These are phyloP conservation scores for Penicillium corylophilum DNA, from an alignment of 2,329 filamentous ascomycete genomes.

Conservation along the genomic window DNA sequence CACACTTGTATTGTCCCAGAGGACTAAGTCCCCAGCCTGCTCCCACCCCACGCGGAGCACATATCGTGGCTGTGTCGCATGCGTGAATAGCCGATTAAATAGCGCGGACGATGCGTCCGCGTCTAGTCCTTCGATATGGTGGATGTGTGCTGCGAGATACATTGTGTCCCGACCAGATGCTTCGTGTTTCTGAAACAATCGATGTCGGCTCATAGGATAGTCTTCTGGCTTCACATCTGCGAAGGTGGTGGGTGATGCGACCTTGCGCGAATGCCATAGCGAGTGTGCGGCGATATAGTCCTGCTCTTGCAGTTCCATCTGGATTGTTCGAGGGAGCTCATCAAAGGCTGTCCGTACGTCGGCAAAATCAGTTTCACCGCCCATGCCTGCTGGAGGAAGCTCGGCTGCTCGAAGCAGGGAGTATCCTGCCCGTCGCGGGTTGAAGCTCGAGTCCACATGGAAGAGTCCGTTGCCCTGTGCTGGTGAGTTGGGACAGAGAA, in stretches of 20 bases:
- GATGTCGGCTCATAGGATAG: slow-evolving; percentile 47
- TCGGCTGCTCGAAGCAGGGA: slow-evolving; percentile 52
- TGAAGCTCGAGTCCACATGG: slow-evolving; percentile 58
- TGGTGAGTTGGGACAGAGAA: neutral
- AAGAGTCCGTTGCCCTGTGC: slow-evolving; percentile 51
- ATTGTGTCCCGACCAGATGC: slow-evolving; percentile 53
- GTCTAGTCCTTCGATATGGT: slow-evolving; percentile 51
- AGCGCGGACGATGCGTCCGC: slow-evolving; percentile 36
- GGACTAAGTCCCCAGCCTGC: slow-evolving; percentile 51
- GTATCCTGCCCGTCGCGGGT: slow-evolving; percentile 54
- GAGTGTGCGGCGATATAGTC: slow-evolving; percentile 54
- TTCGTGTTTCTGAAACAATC: slow-evolving; percentile 54
- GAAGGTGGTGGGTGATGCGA: slow-evolving; percentile 52
- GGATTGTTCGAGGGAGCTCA: slow-evolving; percentile 42
- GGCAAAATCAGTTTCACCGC: slow-evolving; percentile 55
- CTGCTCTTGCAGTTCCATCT: slow-evolving; percentile 35
- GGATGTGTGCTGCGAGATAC: slow-evolving; percentile 54
- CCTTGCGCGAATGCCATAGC: slow-evolving; percentile 54
- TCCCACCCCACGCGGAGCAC: slow-evolving; percentile 51
- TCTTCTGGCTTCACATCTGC: slow-evolving; percentile 43
- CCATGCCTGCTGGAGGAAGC: slow-evolving; percentile 49
- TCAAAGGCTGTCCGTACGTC: slow-evolving; percentile 54
- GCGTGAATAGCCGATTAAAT: slow-evolving; percentile 40
- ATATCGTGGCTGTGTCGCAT: slow-evolving; percentile 52
- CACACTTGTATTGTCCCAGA: slow-evolving; percentile 61